These are phyloP conservation scores for maize (Zea mays) DNA, from an alignment of 176 grass and related monocot species.

Conservation along the genomic window Zm-B73-REFERENCE-NAM-5.0 NC_050099.1:5626001-5626500, in stretches of 20 bases:
- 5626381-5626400: slow-evolving; percentile 41
- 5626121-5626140: slow-evolving; percentile 74
- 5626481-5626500: slow-evolving; percentile 42
- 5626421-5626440: slow-evolving; percentile 34
- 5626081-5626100: slow-evolving; percentile 35
- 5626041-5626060: slow-evolving; percentile 47
- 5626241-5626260: neutral
- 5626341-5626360: slow-evolving; percentile 15
- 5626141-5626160: slow-evolving; percentile 49
- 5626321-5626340: slow-evolving; percentile 34
- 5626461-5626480: slow-evolving; percentile 29
- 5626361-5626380: slow-evolving; percentile 48
- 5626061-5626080: slow-evolving; percentile 41
- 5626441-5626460: slow-evolving; percentile 22
- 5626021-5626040: slow-evolving; percentile 40
- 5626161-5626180: slow-evolving; percentile 42
- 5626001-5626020: slow-evolving; percentile 29
- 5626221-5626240: slow-evolving; percentile 37
- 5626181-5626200: slow-evolving; percentile 21
- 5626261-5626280: neutral
- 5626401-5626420: slow-evolving; percentile 50
- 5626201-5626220: slow-evolving; percentile 50
- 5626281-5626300: slow-evolving; percentile 37
- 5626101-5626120: slow-evolving; percentile 48
- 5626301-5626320: slow-evolving; percentile 34